These are phyloP conservation scores for Phytophthora litchii DNA, from an alignment of 352 stramenopile species.

Conservation along the genomic window DNA sequence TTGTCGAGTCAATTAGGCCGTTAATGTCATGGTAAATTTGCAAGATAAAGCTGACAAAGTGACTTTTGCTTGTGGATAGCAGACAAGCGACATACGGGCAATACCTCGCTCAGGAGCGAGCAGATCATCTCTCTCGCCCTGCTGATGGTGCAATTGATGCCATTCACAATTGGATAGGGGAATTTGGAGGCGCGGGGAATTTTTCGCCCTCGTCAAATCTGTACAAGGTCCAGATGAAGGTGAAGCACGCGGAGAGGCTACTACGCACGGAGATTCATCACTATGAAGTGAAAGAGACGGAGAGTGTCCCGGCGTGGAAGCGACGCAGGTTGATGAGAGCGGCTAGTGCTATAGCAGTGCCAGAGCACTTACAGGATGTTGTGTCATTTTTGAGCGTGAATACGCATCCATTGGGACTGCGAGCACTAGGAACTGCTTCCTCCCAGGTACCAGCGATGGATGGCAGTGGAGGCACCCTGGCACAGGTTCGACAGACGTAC, in stretches of 20 bases:
- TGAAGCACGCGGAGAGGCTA: conserved; percentile 53
- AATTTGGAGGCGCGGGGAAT: conserved; percentile 21
- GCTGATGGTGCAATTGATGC: conserved; percentile 48
- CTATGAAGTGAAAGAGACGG: conserved; percentile 29
- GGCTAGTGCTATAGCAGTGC: conserved; percentile 36
- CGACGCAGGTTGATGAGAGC: conserved; percentile 52
- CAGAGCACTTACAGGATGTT: conserved; percentile 39
- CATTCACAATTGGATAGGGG: conserved; percentile 52
- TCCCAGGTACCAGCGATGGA: conserved; percentile 17
- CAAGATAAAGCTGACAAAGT: neutral
- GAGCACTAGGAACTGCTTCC: conserved; percentile 43
- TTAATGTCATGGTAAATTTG: neutral
- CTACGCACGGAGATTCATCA: conserved; percentile 59
- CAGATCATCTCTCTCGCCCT: conserved; percentile 49
- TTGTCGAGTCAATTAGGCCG: neutral
- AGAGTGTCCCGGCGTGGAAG: neutral
- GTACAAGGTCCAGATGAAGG: conserved; percentile 46
- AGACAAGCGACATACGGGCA: conserved; percentile 61
- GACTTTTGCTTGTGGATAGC: conserved; percentile 2
- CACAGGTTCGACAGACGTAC: conserved; percentile 62
- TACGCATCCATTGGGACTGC: conserved; percentile 61
- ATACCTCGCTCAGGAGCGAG: conserved; percentile 51
- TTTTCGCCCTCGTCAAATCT: conserved; percentile 57
- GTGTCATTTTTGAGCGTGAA: conserved; percentile 80
- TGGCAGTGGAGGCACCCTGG: conserved; percentile 36